phyloP scores from a whole-genome alignment of 306 rosid genomes.

The Inga oerstediana region DNA sequence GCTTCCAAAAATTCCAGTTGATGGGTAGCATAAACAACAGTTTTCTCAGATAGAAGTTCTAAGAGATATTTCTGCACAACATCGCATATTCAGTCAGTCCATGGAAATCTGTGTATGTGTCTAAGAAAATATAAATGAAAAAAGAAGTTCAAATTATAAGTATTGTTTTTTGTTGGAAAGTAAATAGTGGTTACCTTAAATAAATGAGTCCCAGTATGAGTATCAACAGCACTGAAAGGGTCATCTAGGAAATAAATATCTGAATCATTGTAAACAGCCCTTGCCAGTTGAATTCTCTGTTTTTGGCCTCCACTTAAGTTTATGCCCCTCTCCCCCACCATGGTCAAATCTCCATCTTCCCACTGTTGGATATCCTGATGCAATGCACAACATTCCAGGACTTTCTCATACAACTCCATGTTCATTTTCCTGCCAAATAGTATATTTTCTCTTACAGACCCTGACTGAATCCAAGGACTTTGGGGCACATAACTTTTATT shows the following conservation, averaged over 20 bases:
- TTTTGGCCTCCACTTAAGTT: conserved; percentile 97
- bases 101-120: neutral
- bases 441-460: conserved; percentile 81
- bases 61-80: conserved; percentile 81
- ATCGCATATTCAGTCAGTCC: conserved; percentile 26
- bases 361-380: conserved; percentile 71
- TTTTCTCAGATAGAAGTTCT: conserved; percentile 72
- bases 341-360: conserved; percentile 69
- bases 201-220: conserved; percentile 81
- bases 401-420: conserved; percentile 53
- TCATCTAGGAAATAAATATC: conserved; percentile 91
- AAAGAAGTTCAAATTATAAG: neutral
- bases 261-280: conserved; percentile 84
- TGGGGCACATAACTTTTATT: conserved; percentile 85
- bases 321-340: conserved; percentile 86
- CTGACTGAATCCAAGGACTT: conserved; percentile 95
- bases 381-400: conserved; percentile 82
- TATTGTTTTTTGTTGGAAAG: neutral
- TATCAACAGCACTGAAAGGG: conserved; percentile 97
- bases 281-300: conserved; percentile 88
- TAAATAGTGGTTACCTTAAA: conserved; percentile 57
- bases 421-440: conserved; percentile 80
- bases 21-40: conserved; percentile 89
- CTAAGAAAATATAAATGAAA: neutral
- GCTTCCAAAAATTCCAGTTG: conserved; percentile 88